These are phyloP conservation scores for Leccinum subgranulosum DNA, from an alignment of 768 basidiomycete genomes.

Conservation along the genomic window DNA sequence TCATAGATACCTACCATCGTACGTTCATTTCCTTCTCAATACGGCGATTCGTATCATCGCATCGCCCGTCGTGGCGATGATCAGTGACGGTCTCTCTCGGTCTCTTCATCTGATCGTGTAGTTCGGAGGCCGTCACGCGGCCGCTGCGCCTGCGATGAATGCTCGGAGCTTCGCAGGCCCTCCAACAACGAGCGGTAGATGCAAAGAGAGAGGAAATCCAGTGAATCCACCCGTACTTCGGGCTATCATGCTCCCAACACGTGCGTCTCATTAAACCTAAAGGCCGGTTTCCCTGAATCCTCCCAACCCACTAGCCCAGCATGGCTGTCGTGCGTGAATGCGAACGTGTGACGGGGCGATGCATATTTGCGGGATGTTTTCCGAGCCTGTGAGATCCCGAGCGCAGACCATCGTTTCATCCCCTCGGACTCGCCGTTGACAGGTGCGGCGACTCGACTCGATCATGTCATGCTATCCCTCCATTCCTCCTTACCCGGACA, in stretches of 20 bases:
- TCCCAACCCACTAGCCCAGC: neutral
- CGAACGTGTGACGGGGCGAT: slow-evolving; percentile 1
- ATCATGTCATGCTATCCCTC: neutral
- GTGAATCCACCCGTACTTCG: neutral
- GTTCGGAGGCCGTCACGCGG: neutral
- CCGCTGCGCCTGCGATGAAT: neutral
- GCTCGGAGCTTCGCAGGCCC: neutral
- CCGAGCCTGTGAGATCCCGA: neutral
- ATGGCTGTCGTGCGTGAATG: neutral
- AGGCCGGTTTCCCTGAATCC: neutral
- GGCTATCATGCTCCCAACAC: neutral
- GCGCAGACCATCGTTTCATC: neutral
- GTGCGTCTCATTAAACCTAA: slow-evolving; percentile 11
- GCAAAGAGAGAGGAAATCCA: neutral
- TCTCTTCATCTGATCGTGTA: neutral
- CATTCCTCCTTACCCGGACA: neutral
- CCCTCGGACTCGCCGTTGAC: neutral
- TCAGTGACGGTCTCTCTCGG: neutral
- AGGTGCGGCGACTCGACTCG: neutral
- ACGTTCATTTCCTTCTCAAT: neutral
- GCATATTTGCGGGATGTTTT: neutral
- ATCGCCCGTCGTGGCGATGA: neutral
- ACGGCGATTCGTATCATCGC: slow-evolving; percentile 6
- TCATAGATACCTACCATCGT: neutral
- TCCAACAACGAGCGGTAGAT: neutral